These are phyloP conservation scores for Aspergillus sp. DNA, from an alignment of 2,329 filamentous ascomycete species.

Conservation along the genomic window DNA sequence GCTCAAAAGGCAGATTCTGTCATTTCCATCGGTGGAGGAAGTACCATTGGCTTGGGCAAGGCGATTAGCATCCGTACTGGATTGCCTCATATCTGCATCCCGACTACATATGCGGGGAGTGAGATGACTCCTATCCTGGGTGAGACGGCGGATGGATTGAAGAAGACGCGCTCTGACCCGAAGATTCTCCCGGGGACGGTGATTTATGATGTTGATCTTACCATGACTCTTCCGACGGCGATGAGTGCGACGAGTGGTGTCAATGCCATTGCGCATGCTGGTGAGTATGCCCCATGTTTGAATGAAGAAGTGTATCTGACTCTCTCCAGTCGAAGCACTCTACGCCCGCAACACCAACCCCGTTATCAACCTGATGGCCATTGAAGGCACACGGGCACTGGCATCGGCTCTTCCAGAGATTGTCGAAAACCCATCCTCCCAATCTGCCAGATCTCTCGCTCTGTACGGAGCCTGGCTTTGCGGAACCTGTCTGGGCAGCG, in stretches of 20 bases:
- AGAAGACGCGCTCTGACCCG: constrained; percentile 54
- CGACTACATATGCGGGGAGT: constrained; percentile 58
- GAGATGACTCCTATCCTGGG: constrained; percentile 64
- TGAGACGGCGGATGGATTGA: constrained; percentile 55
- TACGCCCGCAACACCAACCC: constrained; percentile 61
- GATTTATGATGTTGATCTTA: constrained; percentile 62
- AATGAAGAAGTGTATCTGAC: neutral
- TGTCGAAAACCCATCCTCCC: constrained; percentile 40
- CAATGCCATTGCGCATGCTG: constrained; percentile 62
- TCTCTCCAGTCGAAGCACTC: constrained; percentile 51
- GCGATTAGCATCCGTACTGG: constrained; percentile 51
- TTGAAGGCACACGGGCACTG: constrained; percentile 53
- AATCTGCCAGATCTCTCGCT: constrained; percentile 47
- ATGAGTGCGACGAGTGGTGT: constrained; percentile 57
- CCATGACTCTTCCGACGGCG: constrained; percentile 51
- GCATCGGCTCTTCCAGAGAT: constrained; percentile 52
- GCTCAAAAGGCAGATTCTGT: constrained; percentile 49
- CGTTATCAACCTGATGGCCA: constrained; percentile 53
- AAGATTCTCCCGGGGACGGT: constrained; percentile 58
- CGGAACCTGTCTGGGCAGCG: constrained; percentile 55
- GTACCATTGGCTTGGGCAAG: constrained; percentile 59
- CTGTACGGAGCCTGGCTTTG: constrained; percentile 64
- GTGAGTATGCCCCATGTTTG: constrained; percentile 23
- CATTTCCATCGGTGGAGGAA: constrained; percentile 59
- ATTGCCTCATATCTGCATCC: constrained; percentile 55